A percentile compares a stretch with the other conserved stretches of the same genome.
Evolutionary conservation across 257 asterid genomes (phyloP).

Genomic region (Ophiorrhiza pumila): DNA sequence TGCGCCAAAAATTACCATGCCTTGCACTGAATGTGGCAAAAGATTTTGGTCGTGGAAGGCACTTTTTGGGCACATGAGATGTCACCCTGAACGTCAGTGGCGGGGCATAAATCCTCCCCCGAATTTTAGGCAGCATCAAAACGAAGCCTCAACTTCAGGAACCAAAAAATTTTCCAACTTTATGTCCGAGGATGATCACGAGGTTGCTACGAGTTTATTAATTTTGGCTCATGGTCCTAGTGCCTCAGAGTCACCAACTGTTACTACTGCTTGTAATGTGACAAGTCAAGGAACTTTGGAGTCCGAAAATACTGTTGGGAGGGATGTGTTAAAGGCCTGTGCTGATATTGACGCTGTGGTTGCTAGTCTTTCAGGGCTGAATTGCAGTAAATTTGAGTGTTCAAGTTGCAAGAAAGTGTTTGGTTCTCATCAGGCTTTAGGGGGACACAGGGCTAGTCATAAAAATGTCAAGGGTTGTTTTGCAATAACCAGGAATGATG

Average conservation of each 20-base stretch:
- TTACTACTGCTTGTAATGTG: constrained; percentile 15
- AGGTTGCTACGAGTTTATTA: constrained; percentile 52
- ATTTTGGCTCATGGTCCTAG: constrained; percentile 51
- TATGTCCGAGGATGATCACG: constrained; percentile 54
- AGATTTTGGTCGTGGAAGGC: constrained; percentile 84
- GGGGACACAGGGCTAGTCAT: constrained; percentile 85
- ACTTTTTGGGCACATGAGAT: constrained; percentile 97
- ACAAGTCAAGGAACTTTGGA: constrained; percentile 19
- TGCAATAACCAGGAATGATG: constrained; percentile 48
- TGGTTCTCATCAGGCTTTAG: constrained; percentile 75
- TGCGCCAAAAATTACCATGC: constrained; percentile 58
- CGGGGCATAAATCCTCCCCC: constrained; percentile 85
- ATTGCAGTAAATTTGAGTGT: constrained; percentile 52
- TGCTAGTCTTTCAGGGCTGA: constrained; percentile 14
- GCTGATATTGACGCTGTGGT: constrained; percentile 5
- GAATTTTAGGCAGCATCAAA: constrained; percentile 15
- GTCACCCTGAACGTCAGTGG: constrained; percentile 97
- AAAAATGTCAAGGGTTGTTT: constrained; percentile 86
- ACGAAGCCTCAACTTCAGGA: neutral
- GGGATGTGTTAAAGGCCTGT: neutral
- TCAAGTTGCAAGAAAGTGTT: constrained; percentile 83
- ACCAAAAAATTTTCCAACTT: neutral
- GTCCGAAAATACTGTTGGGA: neutral
- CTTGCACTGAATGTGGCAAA: constrained; percentile 82
- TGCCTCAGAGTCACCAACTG: constrained; percentile 22